Evolutionary conservation across 176 grass and related monocot genomes (phyloP), one percentile per base, ranked within the genome.

Genomic region (Microstegium vimineum): DNA sequence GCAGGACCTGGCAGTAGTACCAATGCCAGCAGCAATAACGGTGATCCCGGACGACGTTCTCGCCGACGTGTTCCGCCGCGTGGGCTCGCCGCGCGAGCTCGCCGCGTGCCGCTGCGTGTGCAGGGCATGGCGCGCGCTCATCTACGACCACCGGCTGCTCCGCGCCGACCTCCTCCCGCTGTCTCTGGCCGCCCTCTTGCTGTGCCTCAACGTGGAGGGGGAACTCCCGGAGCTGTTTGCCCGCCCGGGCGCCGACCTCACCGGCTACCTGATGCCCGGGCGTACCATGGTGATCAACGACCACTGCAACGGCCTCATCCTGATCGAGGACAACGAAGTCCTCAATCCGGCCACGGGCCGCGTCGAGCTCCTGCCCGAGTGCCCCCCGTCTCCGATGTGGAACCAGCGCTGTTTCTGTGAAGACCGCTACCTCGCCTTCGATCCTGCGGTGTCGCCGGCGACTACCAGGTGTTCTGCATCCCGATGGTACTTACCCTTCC

Each of bases 291-390:
- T 0, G 2, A 22, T 76, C 16, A 0, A 25, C 2, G 51, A 34
- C 32, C 51, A 38, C 51, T 60, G 73, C 73, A 25, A 36, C 66
- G 66, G 66, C 66, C 66, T 69, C 20, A 1, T 69, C 66, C 66
- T 69, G 10, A 0, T 23, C n/a, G n/a, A n/a, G 0, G 0, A 8
- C 2, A 0, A 56, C 20, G 0, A 2, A 10, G 49, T 75, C 1
- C 8, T 36, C 31, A 75, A 75, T 18, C 72, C 49, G 10, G 49
- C 72, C 31, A 75, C 72, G 3, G 16, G 56, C 2, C 56, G 10
- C 9, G 2, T 6, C 6, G n/a, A 5, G 15, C 0, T 0, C 12
- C 22, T 70, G 20, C 67, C 67, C 36, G 0, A 69, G 3, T n/a
- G 15, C 37, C 37, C 67, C 11, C 11, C 5, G 2, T 22, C 5